Conservation (phyloP, 306 rosid species). For the Sophora flavescens region DNA sequence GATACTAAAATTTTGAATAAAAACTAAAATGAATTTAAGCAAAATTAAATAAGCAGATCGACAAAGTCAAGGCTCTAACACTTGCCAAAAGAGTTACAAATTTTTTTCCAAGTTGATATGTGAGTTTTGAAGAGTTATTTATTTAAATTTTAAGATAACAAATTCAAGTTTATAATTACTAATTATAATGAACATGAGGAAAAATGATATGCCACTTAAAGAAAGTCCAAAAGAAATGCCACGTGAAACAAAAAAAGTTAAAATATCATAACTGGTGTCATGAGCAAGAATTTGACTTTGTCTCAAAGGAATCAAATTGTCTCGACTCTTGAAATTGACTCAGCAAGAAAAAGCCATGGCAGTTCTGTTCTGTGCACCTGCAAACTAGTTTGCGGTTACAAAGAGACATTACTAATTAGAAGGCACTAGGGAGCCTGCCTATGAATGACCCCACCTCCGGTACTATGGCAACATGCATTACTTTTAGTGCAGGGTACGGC, state of each 20-base stretch:
- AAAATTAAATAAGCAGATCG: too few species aligned
- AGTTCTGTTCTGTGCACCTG: slow-evolving; percentile 27
- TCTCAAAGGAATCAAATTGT: slow-evolving; percentile 34
- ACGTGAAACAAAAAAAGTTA: background rate
- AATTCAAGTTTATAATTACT: too few species aligned
- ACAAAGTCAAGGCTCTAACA: too few species aligned
- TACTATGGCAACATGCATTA: slow-evolving; percentile 40
- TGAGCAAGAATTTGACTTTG: slow-evolving; percentile 35
- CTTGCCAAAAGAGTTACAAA: too few species aligned
- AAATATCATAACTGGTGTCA: slow-evolving; percentile 5
- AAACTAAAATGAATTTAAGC: too few species aligned
- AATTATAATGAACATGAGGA: too few species aligned
- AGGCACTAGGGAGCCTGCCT: background rate
- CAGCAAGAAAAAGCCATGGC: slow-evolving; percentile 20
- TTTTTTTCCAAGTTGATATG: too few species aligned
- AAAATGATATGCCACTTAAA: background rate
- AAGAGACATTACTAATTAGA: slow-evolving; percentile 16
- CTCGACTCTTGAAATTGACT: slow-evolving; percentile 27
- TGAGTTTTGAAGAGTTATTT: too few species aligned
- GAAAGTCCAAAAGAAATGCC: background rate
- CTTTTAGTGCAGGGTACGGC: slow-evolving; percentile 48
- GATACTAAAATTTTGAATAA: too few species aligned
- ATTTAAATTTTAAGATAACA: too few species aligned
- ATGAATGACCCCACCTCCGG: slow-evolving; percentile 36
- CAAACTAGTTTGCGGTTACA: slow-evolving; percentile 36